Evolutionary conservation across 768 basidiomycete genomes (phyloP).

Genomic region (Strobilomyces confusus): DNA sequence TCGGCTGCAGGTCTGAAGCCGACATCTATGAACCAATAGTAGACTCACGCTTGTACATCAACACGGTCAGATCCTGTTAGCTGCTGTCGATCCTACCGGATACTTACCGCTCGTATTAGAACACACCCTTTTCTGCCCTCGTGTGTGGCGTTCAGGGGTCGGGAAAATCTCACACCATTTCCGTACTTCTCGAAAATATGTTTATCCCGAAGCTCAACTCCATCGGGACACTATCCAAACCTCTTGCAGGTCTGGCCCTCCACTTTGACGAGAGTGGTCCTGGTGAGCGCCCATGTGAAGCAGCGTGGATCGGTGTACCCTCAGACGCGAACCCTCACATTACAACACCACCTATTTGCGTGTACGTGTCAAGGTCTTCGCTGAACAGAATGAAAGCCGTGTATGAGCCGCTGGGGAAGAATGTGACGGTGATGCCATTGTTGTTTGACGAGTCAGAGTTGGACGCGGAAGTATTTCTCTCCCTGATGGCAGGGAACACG

Average conservation of each 20-base stretch:
- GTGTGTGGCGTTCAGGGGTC: constrained; percentile 73
- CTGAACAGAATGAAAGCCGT: constrained; percentile 50
- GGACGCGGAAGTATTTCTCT: constrained; percentile 59
- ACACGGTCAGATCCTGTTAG: constrained; percentile 43
- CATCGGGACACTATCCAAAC: constrained; percentile 47
- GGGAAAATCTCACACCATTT: constrained; percentile 68
- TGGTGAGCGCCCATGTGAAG: constrained; percentile 53
- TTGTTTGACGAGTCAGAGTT: constrained; percentile 53
- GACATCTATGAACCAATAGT: constrained; percentile 31
- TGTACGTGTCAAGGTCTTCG: constrained; percentile 57
- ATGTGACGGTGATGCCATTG: constrained; percentile 49
- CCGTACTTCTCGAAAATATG: constrained; percentile 64
- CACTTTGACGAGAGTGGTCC: constrained; percentile 64
- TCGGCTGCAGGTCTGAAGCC: constrained; percentile 27
- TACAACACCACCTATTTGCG: constrained; percentile 29
- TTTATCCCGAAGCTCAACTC: constrained; percentile 45
- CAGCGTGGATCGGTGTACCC: constrained; percentile 50
- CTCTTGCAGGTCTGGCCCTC: constrained; percentile 57
- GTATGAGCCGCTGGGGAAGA: constrained; percentile 44
- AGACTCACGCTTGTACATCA: constrained; percentile 56
- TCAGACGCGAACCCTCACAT: constrained; percentile 24
- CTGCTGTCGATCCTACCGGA: not conserved
- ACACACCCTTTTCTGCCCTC: constrained; percentile 64
- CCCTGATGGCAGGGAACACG: constrained; percentile 64
- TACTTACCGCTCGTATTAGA: constrained; percentile 34